Conservation (phyloP, 2,329 filamentous ascomycete genomes). For the Arthrobotrys musiformis region DNA sequence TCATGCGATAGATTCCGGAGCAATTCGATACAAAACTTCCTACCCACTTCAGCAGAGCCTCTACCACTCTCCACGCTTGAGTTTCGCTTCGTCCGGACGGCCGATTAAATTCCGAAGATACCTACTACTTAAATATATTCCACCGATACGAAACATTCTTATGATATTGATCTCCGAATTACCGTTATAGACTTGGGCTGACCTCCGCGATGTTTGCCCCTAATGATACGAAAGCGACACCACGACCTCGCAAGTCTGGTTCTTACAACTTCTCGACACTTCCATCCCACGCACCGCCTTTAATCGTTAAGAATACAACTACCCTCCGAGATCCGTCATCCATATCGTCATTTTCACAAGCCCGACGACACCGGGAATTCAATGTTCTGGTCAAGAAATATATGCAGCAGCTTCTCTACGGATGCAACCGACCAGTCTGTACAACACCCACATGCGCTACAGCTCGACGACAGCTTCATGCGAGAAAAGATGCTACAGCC, state of each 20-base stretch:
- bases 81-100: neutral
- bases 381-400: slow-evolving; percentile 68
- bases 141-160: neutral
- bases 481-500: slow-evolving; percentile 64
- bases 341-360: slow-evolving; percentile 37
- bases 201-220: slow-evolving; percentile 24
- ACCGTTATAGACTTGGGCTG: neutral
- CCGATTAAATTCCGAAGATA: neutral
- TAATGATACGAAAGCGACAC: slow-evolving; percentile 22
- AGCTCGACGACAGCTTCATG: slow-evolving; percentile 74
- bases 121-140: neutral
- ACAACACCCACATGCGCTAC: slow-evolving; percentile 82
- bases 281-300: slow-evolving; percentile 39
- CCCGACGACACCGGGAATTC: slow-evolving; percentile 36
- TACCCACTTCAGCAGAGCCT: neutral
- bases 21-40: neutral
- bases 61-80: neutral
- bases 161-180: slow-evolving; percentile 3
- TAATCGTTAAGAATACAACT: slow-evolving; percentile 45
- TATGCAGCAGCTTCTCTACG: slow-evolving; percentile 81
- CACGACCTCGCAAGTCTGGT: slow-evolving; percentile 19
- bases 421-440: slow-evolving; percentile 77
- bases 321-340: slow-evolving; percentile 29
- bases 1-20: slow-evolving; percentile 30
- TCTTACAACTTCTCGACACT: slow-evolving; percentile 44